A percentile compares a stretch with the other conserved stretches of the same genome.
Conservation (phyloP, 2,329 filamentous ascomycete genomes). For the Ascochyta viciae-villosae region DNA sequence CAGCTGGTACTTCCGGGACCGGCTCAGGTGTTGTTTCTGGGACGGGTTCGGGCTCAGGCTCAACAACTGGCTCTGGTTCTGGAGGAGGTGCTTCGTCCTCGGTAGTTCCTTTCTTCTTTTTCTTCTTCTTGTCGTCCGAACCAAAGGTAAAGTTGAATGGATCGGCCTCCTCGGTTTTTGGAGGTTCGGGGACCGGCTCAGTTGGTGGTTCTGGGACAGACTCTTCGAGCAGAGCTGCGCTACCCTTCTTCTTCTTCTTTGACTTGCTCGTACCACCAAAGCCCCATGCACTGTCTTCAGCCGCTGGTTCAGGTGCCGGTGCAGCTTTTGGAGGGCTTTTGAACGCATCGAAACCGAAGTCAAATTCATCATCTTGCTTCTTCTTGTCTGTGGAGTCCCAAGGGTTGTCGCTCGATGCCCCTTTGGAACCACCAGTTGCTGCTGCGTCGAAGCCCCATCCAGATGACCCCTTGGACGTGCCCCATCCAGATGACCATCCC, state of each 20-base stretch:
- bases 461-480: conserved; percentile 27
- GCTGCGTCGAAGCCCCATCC: conserved; percentile 37
- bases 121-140: conserved; percentile 37
- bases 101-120: conserved; percentile 35
- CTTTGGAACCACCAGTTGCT: conserved; percentile 36
- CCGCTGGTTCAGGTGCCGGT: conserved; percentile 28
- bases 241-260: conserved; percentile 52
- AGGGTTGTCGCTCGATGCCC: conserved; percentile 41
- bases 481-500: conserved; percentile 37
- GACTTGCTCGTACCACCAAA: conserved; percentile 50
- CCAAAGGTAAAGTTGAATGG: conserved; percentile 35
- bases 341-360: conserved; percentile 48
- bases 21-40: conserved; percentile 39
- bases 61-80: conserved; percentile 26
- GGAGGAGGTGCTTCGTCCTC: conserved; percentile 32
- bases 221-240: conserved; percentile 19
- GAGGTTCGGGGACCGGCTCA: conserved; percentile 29
- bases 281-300: conserved; percentile 43
- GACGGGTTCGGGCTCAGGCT: conserved; percentile 26
- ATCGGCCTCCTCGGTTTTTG: conserved; percentile 38
- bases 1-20: conserved; percentile 49
- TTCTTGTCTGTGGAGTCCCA: conserved; percentile 46
- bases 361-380: conserved; percentile 43
- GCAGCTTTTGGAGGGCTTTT: conserved; percentile 23
- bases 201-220: conserved; percentile 36